Base-by-base conservation (phyloP, 192 early-diverging fungal genomes). In the Backusella morwellensis region DNA sequence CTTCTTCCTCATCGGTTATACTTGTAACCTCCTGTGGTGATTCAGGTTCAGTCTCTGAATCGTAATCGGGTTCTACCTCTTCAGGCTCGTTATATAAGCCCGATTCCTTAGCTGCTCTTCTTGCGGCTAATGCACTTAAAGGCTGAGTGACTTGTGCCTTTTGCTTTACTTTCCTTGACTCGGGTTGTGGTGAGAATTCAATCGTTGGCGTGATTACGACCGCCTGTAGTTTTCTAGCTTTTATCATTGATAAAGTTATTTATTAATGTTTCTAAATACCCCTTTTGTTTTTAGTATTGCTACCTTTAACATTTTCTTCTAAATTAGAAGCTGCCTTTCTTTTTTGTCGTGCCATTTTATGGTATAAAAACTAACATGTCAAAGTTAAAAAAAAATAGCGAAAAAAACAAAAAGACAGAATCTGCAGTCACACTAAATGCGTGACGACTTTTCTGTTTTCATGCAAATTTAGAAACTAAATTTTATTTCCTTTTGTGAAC, bases 1-100 rank as follows among this genome's bases (percentile, higher is more conserved):
- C 35, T 71, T 47, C 35, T 71, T 38, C 68, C 41, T 75, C 38
- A 12, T 47, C 71, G 23, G 68, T 71, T 14, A 35, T 38, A 19
- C 12, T 76, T 29, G 38, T 70, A 6, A 7, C 35, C 14, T 44
- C 38, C 6, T 72, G 68, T 5, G 76, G 71, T 21, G 44, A 68
- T 38, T 76, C 77, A 69, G 35, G 75, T 68, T 76, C 78, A 38
- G 52, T 66, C 15, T 73, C 77, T 35, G 73, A 66, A 29, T 40
- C 59, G 12, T 69, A 75, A 44, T 66, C 73, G 36, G 73, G 50
- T 32, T 44, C 66, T 8, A 66, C 44, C 17, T 34, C 52, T 54
- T 67, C 75, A 35, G 35, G 32, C 35, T 34, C 71, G 8, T 63
- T 63, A 12, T 63, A 63, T 63, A 11, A 63, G 21, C 35, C 32